Conservation (phyloP, 2,329 filamentous ascomycete genomes). For the Sclerotinia trifoliorum region DNA sequence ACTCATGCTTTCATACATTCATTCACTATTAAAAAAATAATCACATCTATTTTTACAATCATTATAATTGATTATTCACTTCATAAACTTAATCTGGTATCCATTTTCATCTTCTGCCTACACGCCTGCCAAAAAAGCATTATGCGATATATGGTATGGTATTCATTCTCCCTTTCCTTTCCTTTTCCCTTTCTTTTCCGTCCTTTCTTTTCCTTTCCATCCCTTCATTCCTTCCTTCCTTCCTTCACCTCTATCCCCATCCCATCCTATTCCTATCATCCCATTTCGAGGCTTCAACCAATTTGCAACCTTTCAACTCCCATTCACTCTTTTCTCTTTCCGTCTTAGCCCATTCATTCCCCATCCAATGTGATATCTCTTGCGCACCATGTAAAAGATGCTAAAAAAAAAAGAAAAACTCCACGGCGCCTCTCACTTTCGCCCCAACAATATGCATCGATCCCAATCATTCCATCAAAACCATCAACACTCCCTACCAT, state of each 20-base stretch:
- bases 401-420: conserved; percentile 6
- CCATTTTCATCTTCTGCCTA: conserved; percentile 8
- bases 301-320: background rate
- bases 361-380: conserved; percentile 7
- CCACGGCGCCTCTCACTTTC: conserved; percentile 4
- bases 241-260: background rate
- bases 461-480: background rate
- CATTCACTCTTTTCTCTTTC: background rate
- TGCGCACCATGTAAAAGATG: background rate
- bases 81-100: conserved; percentile 15
- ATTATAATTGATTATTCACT: background rate
- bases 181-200: background rate
- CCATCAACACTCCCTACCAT: background rate
- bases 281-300: background rate
- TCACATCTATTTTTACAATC: background rate
- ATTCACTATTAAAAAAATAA: too few relatives aligned
- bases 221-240: background rate
- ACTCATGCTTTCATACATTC: background rate
- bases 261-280: background rate
- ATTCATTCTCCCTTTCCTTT: conserved; percentile 3
- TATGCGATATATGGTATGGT: conserved; percentile 12
- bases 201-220: background rate
- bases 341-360: background rate
- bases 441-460: background rate
- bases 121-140: conserved; percentile 1